Percentiles rank a stretch among this genome's conserved stretches.
Conservation (phyloP, 225 moss, liverwort and hornwort species). For the Physcomitrium patens region DNA sequence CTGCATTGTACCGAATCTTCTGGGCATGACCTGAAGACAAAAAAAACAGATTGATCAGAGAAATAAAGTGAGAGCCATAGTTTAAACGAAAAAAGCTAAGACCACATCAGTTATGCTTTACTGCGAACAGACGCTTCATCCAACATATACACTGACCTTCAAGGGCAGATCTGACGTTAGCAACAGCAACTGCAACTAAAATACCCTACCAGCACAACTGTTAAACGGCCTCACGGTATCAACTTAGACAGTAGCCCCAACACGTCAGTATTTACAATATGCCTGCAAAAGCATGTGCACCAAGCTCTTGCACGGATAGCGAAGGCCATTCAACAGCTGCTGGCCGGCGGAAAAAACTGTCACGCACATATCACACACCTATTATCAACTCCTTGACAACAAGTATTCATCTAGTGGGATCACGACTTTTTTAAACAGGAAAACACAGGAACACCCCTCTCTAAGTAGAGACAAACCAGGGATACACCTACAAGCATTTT, state of each 20-base stretch:
- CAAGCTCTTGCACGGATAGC: constrained; percentile 29
- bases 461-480: neutral
- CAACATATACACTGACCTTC: constrained; percentile 20
- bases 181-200: constrained; percentile 14
- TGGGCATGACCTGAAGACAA: constrained; percentile 55
- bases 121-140: neutral
- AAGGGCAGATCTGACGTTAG: constrained; percentile 7
- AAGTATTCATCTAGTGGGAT: neutral
- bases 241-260: constrained; percentile 28
- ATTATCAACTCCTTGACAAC: constrained; percentile 10
- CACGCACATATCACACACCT: constrained; percentile 27
- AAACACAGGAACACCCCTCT: neutral
- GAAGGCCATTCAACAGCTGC: constrained; percentile 51
- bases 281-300: constrained; percentile 32
- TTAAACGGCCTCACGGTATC: constrained; percentile 37
- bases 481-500: neutral
- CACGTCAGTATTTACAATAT: constrained; percentile 15
- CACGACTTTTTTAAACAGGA: too few species aligned
- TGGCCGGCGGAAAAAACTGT: constrained; percentile 23
- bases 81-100: neutral
- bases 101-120: neutral
- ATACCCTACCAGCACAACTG: constrained; percentile 40
- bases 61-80: too few species aligned
- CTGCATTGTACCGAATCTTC: constrained; percentile 54
- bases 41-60: neutral